phyloP scores from a whole-genome alignment of 495 filamentous ascomycete species.

The Hyaloscypha bicolor region DNA sequence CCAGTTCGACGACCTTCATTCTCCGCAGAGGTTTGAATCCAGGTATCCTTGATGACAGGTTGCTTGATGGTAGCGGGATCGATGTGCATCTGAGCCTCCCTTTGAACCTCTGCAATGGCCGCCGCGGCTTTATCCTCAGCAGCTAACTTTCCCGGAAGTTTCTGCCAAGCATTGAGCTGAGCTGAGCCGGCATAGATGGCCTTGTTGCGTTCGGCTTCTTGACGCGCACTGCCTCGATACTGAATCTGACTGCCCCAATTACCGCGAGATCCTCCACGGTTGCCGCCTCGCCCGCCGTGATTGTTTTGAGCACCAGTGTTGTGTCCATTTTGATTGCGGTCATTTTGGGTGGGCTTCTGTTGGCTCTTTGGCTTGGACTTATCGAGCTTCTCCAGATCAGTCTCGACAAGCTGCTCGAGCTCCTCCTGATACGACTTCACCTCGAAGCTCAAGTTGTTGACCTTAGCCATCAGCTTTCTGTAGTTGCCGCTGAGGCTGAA shows the following conservation, averaged over 20 bases:
- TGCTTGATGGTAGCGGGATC: conserved; percentile 7
- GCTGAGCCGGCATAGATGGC: background rate
- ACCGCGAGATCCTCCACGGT: background rate
- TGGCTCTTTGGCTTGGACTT: conserved; percentile 17
- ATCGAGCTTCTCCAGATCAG: conserved; percentile 66
- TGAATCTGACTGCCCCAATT: background rate
- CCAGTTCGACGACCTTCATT: conserved; percentile 22
- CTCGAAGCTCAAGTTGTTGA: conserved; percentile 59
- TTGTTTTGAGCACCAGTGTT: background rate
- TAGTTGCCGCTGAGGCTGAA: conserved; percentile 88
- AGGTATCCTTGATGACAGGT: conserved; percentile 27
- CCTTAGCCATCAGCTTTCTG: conserved; percentile 76
- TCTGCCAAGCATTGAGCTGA: conserved; percentile 25
- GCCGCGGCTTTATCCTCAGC: conserved; percentile 20
- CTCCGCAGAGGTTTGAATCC: conserved; percentile 26
- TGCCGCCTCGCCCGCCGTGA: background rate
- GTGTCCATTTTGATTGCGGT: background rate
- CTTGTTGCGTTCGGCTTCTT: background rate
- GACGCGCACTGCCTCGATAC: background rate
- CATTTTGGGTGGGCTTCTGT: background rate
- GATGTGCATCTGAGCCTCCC: conserved; percentile 5
- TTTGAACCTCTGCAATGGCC: conserved; percentile 18
- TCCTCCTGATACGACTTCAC: conserved; percentile 69
- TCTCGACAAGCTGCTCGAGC: conserved; percentile 81
- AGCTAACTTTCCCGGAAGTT: conserved; percentile 17